Conservation (phyloP, 2,329 filamentous ascomycete genomes). For the Arthrobotrys pseudoclavata region DNA sequence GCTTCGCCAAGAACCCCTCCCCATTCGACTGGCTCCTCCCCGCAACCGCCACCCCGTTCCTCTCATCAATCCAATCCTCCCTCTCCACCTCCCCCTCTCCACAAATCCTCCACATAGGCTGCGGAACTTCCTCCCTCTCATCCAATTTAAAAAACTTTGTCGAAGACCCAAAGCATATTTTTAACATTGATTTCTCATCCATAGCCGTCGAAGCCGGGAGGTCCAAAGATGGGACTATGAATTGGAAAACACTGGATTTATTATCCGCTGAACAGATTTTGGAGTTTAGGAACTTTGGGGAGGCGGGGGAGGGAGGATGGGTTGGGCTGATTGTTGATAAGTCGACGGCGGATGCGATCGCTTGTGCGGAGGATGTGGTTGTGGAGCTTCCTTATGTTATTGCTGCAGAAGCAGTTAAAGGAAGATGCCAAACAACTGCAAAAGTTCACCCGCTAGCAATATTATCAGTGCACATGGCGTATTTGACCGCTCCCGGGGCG, state of each 20-base stretch:
- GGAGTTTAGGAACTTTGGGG: neutral
- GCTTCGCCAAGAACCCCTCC: slow-evolving; percentile 28
- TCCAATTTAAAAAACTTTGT: slow-evolving; percentile 28
- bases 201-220: slow-evolving; percentile 21
- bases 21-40: slow-evolving; percentile 54
- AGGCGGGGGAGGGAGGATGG: neutral
- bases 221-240: slow-evolving; percentile 20
- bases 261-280: slow-evolving; percentile 26
- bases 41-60: neutral
- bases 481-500: slow-evolving; percentile 6
- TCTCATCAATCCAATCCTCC: slow-evolving; percentile 11
- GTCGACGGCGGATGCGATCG: slow-evolving; percentile 50
- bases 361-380: slow-evolving; percentile 40
- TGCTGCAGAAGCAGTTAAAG: neutral
- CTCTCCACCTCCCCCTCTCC: slow-evolving; percentile 1
- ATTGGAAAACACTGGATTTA: slow-evolving; percentile 32
- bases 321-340: slow-evolving; percentile 39
- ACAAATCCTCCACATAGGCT: slow-evolving; percentile 49
- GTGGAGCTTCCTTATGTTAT: slow-evolving; percentile 29
- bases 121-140: slow-evolving; percentile 44
- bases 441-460: slow-evolving; percentile 30
- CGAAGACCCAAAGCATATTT: slow-evolving; percentile 4
- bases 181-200: slow-evolving; percentile 40
- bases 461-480: slow-evolving; percentile 30
- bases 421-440: neutral